Evolutionary conservation across 148 eudicot genomes (phyloP).

Genomic region (Silene uniflora): DNA sequence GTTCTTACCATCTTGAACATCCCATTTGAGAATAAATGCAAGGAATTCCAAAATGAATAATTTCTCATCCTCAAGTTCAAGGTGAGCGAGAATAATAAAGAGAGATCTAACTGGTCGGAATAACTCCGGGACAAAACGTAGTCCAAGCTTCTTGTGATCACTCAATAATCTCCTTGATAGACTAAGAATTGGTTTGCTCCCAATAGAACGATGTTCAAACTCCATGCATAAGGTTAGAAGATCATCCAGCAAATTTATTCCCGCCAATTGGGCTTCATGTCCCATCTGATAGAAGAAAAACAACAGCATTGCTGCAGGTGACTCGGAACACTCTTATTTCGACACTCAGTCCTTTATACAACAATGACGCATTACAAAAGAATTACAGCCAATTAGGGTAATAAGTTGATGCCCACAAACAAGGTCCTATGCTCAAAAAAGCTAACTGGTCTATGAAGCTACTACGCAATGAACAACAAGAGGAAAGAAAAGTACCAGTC

Average conservation of each 20-base stretch:
- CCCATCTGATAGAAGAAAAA: conserved; percentile 41
- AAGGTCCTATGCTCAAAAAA: neutral
- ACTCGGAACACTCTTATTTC: neutral
- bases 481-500: conserved; percentile 42
- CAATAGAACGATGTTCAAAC: conserved; percentile 37
- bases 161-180: conserved; percentile 48
- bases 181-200: conserved; percentile 48
- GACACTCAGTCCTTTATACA: neutral
- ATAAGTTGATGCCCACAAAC: neutral
- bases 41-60: conserved; percentile 52
- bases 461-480: neutral
- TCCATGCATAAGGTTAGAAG: conserved; percentile 43
- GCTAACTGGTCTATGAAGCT: neutral
- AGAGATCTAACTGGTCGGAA: conserved; percentile 46
- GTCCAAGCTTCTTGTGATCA: conserved; percentile 70
- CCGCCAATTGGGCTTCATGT: conserved; percentile 60
- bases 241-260: conserved; percentile 55
- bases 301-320: neutral
- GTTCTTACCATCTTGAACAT: conserved; percentile 59
- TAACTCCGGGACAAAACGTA: conserved; percentile 54
- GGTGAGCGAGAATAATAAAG: conserved; percentile 44
- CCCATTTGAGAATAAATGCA: conserved; percentile 58
- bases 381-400: neutral
- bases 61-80: conserved; percentile 81
- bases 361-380: neutral